These are phyloP conservation scores for Nectriaceae sp. DNA, from an alignment of 2,329 filamentous ascomycete species.

Conservation along the genomic window DNA sequence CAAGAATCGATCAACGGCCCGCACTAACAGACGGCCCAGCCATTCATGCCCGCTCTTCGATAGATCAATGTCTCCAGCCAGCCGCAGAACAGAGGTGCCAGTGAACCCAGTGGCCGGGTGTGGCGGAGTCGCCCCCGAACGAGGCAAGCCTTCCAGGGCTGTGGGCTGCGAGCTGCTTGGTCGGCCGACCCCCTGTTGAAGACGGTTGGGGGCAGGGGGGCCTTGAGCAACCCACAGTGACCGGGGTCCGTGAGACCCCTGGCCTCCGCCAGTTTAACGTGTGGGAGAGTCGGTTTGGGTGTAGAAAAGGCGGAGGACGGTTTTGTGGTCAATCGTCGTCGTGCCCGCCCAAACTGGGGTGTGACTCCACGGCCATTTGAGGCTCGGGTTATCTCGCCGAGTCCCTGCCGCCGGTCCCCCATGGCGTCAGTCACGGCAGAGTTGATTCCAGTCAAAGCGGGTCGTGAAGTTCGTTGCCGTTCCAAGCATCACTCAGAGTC, in stretches of 20 bases:
- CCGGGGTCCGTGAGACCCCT: slow-evolving; percentile 6
- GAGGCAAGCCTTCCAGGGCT: background rate
- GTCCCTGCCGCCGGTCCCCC: slow-evolving; percentile 2
- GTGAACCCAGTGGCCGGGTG: background rate
- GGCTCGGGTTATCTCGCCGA: slow-evolving; percentile 6
- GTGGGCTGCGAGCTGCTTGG: background rate
- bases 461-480: too few relatives aligned
- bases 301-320: slow-evolving; percentile 29
- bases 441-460: too few relatives aligned
- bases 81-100: background rate
- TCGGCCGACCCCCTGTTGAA: background rate
- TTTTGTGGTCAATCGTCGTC: background rate
- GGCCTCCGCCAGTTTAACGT: slow-evolving; percentile 29
- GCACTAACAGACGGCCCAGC: background rate
- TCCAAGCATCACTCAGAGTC: too few relatives aligned
- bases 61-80: background rate
- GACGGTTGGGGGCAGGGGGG: slow-evolving; percentile 1
- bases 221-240: slow-evolving; percentile 12
- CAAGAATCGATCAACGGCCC: too few relatives aligned
- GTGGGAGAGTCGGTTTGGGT: slow-evolving; percentile 20
- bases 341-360: too few relatives aligned
- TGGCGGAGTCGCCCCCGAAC: background rate
- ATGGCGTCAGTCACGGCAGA: background rate
- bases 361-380: background rate
- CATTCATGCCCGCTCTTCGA: background rate